A percentile compares a stretch with the other conserved stretches of the same genome.
Conservation (phyloP, 2,329 filamentous ascomycete species). For the Thermoascus crustaceus region DNA sequence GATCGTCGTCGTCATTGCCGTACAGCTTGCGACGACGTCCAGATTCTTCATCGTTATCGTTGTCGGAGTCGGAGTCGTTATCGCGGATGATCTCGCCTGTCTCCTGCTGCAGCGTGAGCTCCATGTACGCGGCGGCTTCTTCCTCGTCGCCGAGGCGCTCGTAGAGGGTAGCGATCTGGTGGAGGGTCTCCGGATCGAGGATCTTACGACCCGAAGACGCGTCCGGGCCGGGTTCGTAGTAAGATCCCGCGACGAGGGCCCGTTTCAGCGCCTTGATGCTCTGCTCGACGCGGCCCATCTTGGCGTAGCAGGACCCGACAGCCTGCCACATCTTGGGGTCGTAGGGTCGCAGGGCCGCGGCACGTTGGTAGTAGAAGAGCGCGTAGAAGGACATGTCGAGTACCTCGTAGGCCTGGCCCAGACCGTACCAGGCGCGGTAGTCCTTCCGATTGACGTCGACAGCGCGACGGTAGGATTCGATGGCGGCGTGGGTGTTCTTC, state of each 20-base stretch:
- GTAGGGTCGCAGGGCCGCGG: conserved; percentile 84
- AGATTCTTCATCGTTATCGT: conserved; percentile 20
- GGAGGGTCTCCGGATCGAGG: conserved; percentile 82
- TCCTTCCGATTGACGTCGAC: conserved; percentile 95
- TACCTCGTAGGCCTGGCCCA: conserved; percentile 95
- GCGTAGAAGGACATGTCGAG: conserved; percentile 97
- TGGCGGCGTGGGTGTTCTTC: conserved; percentile 96
- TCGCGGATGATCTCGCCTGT: conserved; percentile 52
- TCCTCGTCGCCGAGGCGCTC: conserved; percentile 69
- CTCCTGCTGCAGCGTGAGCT: conserved; percentile 87
- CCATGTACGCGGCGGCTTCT: conserved; percentile 89
- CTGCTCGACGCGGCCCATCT: conserved; percentile 78
- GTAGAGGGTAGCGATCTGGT: conserved; percentile 85
- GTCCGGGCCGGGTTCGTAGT: conserved; percentile 58
- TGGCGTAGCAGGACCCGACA: conserved; percentile 82
- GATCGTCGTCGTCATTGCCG: conserved; percentile 32
- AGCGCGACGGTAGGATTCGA: conserved; percentile 90
- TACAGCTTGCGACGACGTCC: conserved; percentile 22
- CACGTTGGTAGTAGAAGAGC: conserved; percentile 94
- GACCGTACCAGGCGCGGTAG: conserved; percentile 94
- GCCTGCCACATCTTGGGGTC: conserved; percentile 99
- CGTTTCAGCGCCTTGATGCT: conserved; percentile 94
- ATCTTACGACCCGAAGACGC: conserved; percentile 36
- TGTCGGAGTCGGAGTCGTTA: conserved; percentile 26
- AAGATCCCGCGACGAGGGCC: conserved; percentile 77